Evolutionary conservation across 495 filamentous ascomycete genomes (phyloP).

Genomic region (Oleoguttula mirabilis): DNA sequence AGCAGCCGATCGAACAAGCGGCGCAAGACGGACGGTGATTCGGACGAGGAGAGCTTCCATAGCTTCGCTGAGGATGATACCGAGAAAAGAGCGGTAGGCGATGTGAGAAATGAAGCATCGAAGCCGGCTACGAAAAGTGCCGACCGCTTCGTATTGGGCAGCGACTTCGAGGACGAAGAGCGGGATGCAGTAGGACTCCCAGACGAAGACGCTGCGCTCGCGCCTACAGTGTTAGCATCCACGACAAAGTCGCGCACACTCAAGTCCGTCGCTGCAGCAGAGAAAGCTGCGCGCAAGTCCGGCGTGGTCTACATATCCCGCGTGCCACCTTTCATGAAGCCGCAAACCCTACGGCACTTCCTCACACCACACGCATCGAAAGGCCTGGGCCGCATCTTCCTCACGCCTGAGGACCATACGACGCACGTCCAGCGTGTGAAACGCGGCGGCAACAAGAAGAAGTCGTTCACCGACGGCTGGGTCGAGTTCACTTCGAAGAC

Average conservation of each 20-base stretch:
- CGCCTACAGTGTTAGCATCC: no score
- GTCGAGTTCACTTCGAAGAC: constrained; percentile 70
- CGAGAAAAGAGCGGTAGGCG: constrained; percentile 14
- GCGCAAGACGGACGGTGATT: constrained; percentile 41
- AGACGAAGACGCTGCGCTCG: no score
- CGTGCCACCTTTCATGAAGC: constrained; percentile 91
- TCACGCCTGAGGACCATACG: constrained; percentile 63
- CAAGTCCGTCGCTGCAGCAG: constrained; percentile 47
- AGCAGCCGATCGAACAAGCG: constrained; percentile 48
- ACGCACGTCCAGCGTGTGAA: constrained; percentile 47
- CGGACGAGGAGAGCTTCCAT: constrained; percentile 33
- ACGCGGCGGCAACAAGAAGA: constrained; percentile 76
- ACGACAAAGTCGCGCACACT: constrained; percentile 29
- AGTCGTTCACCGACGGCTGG: constrained; percentile 83
- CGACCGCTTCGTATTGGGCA: not conserved
- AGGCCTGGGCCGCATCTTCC: constrained; percentile 68
- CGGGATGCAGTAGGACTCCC: no score
- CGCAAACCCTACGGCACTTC: constrained; percentile 62
- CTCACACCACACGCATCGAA: constrained; percentile 59
- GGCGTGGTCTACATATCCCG: constrained; percentile 85
- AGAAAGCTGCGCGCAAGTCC: constrained; percentile 46
- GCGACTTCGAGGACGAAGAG: constrained; percentile 3
- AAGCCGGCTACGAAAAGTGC: not conserved
- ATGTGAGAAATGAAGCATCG: constrained; percentile 7
- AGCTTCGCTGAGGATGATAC: constrained; percentile 22